phyloP scores from a whole-genome alignment of 2,329 filamentous ascomycete genomes.

The Dendryphion nanum region DNA sequence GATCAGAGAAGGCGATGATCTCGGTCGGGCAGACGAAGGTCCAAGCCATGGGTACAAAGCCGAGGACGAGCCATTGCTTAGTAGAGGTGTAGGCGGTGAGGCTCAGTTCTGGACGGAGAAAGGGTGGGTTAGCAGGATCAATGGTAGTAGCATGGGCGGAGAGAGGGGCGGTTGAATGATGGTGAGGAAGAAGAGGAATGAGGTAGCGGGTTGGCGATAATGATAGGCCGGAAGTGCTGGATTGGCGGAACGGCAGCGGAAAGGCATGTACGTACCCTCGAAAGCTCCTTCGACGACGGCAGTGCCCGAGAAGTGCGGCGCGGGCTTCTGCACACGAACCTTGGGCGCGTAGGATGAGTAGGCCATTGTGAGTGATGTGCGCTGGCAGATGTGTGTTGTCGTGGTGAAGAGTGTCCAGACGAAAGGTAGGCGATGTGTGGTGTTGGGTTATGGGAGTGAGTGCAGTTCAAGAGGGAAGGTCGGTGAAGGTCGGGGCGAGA shows the following conservation, averaged over 20 bases:
- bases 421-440: neutral
- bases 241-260: neutral
- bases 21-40: slow-evolving; percentile 67
- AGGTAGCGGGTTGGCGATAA: neutral
- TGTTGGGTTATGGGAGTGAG: no score
- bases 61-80: slow-evolving; percentile 61
- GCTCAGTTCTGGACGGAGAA: slow-evolving; percentile 28
- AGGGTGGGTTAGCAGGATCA: slow-evolving; percentile 4
- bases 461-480: no score
- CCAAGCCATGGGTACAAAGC: slow-evolving; percentile 68
- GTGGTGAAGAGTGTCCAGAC: slow-evolving; percentile 4
- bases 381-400: no score
- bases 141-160: no score
- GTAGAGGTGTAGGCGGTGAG: slow-evolving; percentile 40
- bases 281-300: slow-evolving; percentile 42
- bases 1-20: slow-evolving; percentile 64
- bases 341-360: slow-evolving; percentile 31
- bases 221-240: no score
- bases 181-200: slow-evolving; percentile 1
- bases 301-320: slow-evolving; percentile 37
- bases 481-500: neutral
- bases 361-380: slow-evolving; percentile 5
- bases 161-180: neutral
- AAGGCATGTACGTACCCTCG: slow-evolving; percentile 29
- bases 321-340: slow-evolving; percentile 41